Evolutionary conservation across 2,329 filamentous ascomycete genomes (phyloP).

Genomic region (Coniochaeta sp.): DNA sequence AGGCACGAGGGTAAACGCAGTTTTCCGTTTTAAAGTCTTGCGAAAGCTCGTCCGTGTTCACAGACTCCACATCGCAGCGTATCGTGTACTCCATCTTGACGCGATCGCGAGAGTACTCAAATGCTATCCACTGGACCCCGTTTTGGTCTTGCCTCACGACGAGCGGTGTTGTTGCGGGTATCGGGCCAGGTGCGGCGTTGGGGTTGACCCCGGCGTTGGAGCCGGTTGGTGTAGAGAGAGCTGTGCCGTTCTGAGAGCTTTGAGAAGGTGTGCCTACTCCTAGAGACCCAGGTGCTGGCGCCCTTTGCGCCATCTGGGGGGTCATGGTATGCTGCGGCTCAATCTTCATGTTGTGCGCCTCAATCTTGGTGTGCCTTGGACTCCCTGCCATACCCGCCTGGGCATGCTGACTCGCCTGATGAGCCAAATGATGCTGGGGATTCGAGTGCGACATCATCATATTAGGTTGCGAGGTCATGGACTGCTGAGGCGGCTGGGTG

Average conservation of each 20-base stretch:
- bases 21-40: slow-evolving; percentile 96
- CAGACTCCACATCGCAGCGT: slow-evolving; percentile 93
- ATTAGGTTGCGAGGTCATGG: slow-evolving; percentile 57
- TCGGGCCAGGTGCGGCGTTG: slow-evolving; percentile 89
- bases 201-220: slow-evolving; percentile 59
- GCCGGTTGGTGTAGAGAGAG: slow-evolving; percentile 36
- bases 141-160: slow-evolving; percentile 94
- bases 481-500: slow-evolving; percentile 41
- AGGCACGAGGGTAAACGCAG: slow-evolving; percentile 93
- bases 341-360: slow-evolving; percentile 42
- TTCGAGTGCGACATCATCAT: slow-evolving; percentile 60
- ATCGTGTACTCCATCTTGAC: slow-evolving; percentile 99
- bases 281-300: slow-evolving; percentile 40
- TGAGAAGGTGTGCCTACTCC: slow-evolving; percentile 27
- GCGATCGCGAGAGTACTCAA: slow-evolving; percentile 92
- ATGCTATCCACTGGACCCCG: slow-evolving; percentile 97
- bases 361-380: slow-evolving; percentile 55
- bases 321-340: slow-evolving; percentile 43
- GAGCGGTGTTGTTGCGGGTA: slow-evolving; percentile 90
- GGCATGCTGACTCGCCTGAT: slow-evolving; percentile 51
- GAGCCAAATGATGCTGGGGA: slow-evolving; percentile 50
- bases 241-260: slow-evolving; percentile 32
- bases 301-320: slow-evolving; percentile 50
- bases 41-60: slow-evolving; percentile 78
- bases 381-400: slow-evolving; percentile 52